Base-by-base conservation (phyloP, 805 yeast species). In the Maudiozyma barnettii region DNA sequence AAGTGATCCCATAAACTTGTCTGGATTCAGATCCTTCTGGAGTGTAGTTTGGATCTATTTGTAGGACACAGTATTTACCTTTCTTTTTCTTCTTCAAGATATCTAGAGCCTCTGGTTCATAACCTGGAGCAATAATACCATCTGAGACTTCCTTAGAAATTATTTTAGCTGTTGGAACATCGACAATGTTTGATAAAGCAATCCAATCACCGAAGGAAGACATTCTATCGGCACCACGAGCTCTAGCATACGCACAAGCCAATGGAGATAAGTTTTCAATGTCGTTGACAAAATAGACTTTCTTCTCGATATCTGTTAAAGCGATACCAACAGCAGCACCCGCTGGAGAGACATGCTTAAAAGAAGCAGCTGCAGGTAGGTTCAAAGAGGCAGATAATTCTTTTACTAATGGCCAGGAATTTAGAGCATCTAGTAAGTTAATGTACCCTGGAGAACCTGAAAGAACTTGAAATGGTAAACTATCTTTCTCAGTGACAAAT, bases 141-240 rank as follows among this genome's bases (percentile, higher is more conserved):
- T 91, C 99, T 42, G 93, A 82, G 48, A 91, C 98, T 75, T 91
- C 99, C 71, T 87, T 88, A 49, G 96, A 85, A 67, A 91, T 91
- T 71, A 93, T 91, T 70, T 86, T 84, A 47, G 98, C 99, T 51
- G 99, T 91, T 67, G 96, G 89, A 48, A 84, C 73, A 68, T 91
- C 99, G 56, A 91, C 99, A 69, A 84, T 86, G 76, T 90, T 90
- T 53, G 96, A 88, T 54, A 91, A 76, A 45, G 98, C 99, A 61
- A 91, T 91, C 78, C 90, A 91, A 72, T 91, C 99, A 66, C 99
- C 99, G 66, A 91, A 91, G 12, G 95, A 85, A 7, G 97, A 89
- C 99, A 91, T 91, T 78, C 99, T 83, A 72, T 91, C 99, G 57
- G 99, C 98, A 68, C 99, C 99, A 71, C 99, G 84, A 48, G 99